These are phyloP conservation scores for Coelastrella sp. DNA, from an alignment of 139 green algal species.

Conservation along the genomic window DNA sequence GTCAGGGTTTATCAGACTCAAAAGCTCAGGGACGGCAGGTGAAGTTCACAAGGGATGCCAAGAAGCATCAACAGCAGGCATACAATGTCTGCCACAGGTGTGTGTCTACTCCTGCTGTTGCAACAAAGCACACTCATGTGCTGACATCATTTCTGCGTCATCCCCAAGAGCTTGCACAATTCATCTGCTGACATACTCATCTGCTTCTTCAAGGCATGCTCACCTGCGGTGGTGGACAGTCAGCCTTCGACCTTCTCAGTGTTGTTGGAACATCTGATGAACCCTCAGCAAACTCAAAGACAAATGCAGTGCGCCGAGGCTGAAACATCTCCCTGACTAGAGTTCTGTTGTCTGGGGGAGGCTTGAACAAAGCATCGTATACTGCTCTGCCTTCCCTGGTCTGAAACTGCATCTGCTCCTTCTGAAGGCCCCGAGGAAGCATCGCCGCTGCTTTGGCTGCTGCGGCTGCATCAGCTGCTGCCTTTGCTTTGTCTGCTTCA, in stretches of 20 bases:
- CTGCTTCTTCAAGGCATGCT: too few relatives aligned
- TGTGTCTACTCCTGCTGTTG: not conserved
- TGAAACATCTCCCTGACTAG: conserved; percentile 75
- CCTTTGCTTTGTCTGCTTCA: conserved; percentile 43
- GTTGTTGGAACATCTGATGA: conserved; percentile 86
- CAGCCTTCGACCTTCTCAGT: conserved; percentile 86
- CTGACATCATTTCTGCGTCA: too few relatives aligned
- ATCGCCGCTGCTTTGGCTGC: conserved; percentile 2
- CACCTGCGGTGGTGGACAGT: conserved; percentile 78
- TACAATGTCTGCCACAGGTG: not conserved
- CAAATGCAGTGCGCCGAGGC: conserved; percentile 84
- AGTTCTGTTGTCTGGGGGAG: conserved; percentile 3
- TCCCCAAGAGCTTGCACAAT: too few relatives aligned
- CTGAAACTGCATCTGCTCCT: conserved; percentile 60
- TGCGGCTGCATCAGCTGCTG: conserved; percentile 25
- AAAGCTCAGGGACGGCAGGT: not conserved
- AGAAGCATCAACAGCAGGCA: not conserved
- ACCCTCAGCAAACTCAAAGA: conserved; percentile 86
- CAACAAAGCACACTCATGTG: too few relatives aligned
- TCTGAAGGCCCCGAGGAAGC: conserved; percentile 27
- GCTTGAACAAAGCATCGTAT: conserved; percentile 72
- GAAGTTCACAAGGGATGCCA: not conserved
- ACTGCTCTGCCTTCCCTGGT: conserved; percentile 64
- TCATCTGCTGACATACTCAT: too few relatives aligned
- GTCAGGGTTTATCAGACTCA: too few relatives aligned